These are phyloP conservation scores for Isatis tinctoria DNA, from an alignment of 345 rosid genomes.

Conservation along the genomic window DNA sequence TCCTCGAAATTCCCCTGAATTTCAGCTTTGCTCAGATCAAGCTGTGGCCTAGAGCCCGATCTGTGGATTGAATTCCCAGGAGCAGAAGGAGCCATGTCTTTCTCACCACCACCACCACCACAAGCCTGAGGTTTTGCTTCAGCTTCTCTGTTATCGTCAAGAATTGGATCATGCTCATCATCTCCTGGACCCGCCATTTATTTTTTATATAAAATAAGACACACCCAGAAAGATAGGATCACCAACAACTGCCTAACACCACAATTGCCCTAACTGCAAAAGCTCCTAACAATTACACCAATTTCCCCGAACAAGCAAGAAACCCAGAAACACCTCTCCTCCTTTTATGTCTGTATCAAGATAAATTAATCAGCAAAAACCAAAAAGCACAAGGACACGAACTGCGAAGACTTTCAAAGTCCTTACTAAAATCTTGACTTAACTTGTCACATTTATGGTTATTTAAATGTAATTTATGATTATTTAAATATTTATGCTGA, in stretches of 20 bases:
- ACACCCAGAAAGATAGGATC: slow-evolving; percentile 31
- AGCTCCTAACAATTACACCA: background rate
- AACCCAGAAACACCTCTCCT: background rate
- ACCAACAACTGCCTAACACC: slow-evolving; percentile 30
- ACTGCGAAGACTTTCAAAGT: slow-evolving; percentile 3
- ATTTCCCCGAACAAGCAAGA: background rate
- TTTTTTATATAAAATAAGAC: background rate
- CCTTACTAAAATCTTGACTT: background rate
- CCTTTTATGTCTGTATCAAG: background rate
- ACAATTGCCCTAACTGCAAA: slow-evolving; percentile 8
- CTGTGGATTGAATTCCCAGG: slow-evolving; percentile 66
- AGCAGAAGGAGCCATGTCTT: slow-evolving; percentile 58
- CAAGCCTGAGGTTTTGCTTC: slow-evolving; percentile 22
- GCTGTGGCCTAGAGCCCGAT: slow-evolving; percentile 91
- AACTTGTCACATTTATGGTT: background rate
- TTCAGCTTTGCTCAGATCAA: slow-evolving; percentile 96
- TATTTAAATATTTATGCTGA: background rate
- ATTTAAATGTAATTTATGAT: background rate
- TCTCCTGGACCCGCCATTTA: slow-evolving; percentile 24
- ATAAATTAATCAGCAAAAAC: background rate
- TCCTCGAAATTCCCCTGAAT: slow-evolving; percentile 92
- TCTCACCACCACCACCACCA: slow-evolving; percentile 42
- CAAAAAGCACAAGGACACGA: background rate
- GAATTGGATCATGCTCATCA: slow-evolving; percentile 37
- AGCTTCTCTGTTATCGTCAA: slow-evolving; percentile 33